Conservation (phyloP, 345 rosid genomes). For the Eucalyptus cladocalyx region DNA sequence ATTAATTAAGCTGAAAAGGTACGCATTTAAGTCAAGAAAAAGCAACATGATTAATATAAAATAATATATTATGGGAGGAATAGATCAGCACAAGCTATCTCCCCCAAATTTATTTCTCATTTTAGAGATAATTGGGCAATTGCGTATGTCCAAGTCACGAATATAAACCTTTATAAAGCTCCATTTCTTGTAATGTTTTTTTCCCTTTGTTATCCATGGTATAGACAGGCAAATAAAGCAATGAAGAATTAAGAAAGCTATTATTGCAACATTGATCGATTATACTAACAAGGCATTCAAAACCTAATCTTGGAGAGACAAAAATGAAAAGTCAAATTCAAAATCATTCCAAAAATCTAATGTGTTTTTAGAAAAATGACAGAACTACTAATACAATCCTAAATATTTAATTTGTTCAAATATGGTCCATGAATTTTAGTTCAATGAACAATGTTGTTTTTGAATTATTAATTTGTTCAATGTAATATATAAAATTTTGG, state of each 20-base stretch:
- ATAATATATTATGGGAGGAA: not conserved
- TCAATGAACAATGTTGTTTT: fast-evolving
- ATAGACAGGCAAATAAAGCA: not conserved
- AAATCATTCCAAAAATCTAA: not conserved
- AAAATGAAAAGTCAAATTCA: not conserved
- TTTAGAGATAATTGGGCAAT: not conserved
- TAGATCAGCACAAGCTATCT: not conserved
- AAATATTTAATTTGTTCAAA: not conserved
- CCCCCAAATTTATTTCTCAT: not conserved
- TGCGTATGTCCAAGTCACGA: not conserved
- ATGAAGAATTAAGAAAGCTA: too few relatives aligned
- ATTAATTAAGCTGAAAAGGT: not conserved
- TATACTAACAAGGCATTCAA: not conserved
- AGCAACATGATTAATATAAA: not conserved
- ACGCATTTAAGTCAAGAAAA: not conserved
- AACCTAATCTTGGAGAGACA: not conserved
- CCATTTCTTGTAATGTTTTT: not conserved
- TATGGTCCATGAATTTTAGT: fast-evolving
- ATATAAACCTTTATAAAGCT: not conserved
- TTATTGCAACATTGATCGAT: too few relatives aligned
- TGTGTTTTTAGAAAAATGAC: fast-evolving
- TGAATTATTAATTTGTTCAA: fast-evolving
- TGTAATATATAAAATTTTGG: fast-evolving
- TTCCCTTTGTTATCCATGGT: not conserved
- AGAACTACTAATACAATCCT: fast-evolving